Base-by-base conservation (phyloP, 495 filamentous ascomycete genomes). In the Tuber magnatum region DNA sequence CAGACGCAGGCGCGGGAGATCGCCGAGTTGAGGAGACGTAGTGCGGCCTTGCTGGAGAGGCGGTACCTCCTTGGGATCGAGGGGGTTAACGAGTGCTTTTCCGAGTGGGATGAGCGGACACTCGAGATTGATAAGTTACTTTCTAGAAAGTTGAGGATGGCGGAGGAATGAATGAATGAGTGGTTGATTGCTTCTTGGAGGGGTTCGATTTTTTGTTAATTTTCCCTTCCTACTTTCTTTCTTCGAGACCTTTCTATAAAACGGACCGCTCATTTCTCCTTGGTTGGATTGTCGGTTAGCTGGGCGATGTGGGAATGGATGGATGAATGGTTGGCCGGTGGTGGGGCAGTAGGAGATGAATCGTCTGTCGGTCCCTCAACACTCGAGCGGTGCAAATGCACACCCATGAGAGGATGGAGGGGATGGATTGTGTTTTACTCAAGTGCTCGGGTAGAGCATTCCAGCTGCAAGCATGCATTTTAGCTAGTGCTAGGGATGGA, bases 11-110 rank as follows among this genome's bases (percentile, higher is more conserved):
- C 87, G n/a, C 85, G 85, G 38, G 88, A 92, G 77, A 88, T 97
- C 46, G 88, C 90, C 40, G 89, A 89, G 75, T 82, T 99, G 75
- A 83, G 93, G 70, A 85, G 86, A n/a, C 86, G 92, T 32, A 96
- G 89, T 74, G 94, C 93, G 74, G 82, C 83, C 39, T 84, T 90
- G n/a, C 82, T 97, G 73, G 88, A 93, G 83, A 83, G 87, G 28
- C 97, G 94, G 93, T 94, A 96, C 84, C 89, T 94, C 80, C 83
- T 89, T 39, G 70, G 87, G 32, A 73, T 82, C 20, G 81, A 78
- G 42, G 72, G 81, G 1, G 77, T 80, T 39, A 82, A 82, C 56
- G 81, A 82, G 38, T 82, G 81, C 68, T 80, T 82, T 69, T 73
- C 75, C 10, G 83, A 84, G 65, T 80, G 83, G 77, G 82, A 83